Percentiles rank a stretch among this genome's conserved stretches.
Conservation (phyloP, 345 rosid species). For the Rhodamnia argentea region DNA sequence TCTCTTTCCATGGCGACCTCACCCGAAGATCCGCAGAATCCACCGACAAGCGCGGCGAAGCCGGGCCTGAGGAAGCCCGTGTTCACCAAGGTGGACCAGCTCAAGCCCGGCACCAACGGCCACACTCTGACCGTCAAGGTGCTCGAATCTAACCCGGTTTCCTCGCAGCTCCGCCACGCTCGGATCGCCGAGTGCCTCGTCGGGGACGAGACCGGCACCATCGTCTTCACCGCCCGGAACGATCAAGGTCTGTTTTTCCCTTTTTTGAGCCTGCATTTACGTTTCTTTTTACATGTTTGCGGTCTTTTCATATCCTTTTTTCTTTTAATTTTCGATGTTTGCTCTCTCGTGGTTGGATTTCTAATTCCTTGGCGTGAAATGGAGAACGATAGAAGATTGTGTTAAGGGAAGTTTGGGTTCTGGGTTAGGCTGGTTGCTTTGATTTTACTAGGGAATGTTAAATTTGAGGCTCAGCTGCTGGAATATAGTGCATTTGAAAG, state of each 20-base stretch:
- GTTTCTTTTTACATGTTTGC: background rate
- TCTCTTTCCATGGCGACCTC: background rate
- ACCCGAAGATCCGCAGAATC: background rate
- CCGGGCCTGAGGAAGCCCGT: conserved; percentile 31
- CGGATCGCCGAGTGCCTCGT: conserved; percentile 39
- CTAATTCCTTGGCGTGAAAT: background rate
- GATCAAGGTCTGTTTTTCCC: conserved; percentile 17
- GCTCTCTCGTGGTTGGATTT: background rate
- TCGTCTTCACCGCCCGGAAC: conserved; percentile 33
- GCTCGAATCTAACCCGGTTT: conserved; percentile 14
- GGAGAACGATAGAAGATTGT: background rate
- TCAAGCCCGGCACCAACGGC: conserved; percentile 32
- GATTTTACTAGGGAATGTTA: background rate
- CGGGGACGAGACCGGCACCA: conserved; percentile 35
- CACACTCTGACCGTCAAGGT: conserved; percentile 30
- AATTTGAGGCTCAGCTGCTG: background rate
- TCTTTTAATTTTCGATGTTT: background rate
- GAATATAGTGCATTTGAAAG: background rate
- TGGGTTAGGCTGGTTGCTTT: background rate
- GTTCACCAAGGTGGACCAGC: conserved; percentile 34
- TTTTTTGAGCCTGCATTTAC: background rate
- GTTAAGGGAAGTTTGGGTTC: no score
- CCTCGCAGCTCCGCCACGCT: conserved; percentile 16
- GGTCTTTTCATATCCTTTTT: background rate
- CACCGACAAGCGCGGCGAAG: conserved; percentile 2